A percentile compares a stretch with the other conserved stretches of the same genome.
phyloP scores from a whole-genome alignment of 2,329 filamentous ascomycete genomes.

The Venturia asperata region DNA sequence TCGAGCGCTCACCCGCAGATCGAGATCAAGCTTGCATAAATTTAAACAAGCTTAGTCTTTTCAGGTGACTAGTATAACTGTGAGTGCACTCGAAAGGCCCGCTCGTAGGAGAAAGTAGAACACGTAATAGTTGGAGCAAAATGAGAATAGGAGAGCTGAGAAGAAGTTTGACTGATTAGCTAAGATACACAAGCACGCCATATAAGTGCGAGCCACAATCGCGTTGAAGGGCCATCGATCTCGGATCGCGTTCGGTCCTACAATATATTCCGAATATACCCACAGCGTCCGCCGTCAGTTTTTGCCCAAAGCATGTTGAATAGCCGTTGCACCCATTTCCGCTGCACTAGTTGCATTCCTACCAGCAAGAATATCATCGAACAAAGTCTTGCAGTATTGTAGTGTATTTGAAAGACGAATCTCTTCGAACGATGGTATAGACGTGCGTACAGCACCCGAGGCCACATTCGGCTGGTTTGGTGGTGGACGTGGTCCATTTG shows the following conservation, averaged over 20 bases:
- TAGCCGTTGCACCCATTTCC: not conserved
- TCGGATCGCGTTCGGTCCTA: not conserved
- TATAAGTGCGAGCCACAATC: not conserved
- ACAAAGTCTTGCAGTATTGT: conserved; percentile 3
- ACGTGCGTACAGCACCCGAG: not conserved
- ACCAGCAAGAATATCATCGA: not conserved
- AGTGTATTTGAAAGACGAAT: not conserved
- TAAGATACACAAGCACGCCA: not conserved
- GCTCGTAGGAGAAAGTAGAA: too few relatives aligned
- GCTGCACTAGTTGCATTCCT: not conserved
- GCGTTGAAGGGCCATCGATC: too few relatives aligned
- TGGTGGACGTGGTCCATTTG: not conserved
- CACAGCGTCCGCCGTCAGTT: not conserved
- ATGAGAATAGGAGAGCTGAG: too few relatives aligned
- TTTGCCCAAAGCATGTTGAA: conserved; percentile 5
- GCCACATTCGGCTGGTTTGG: not conserved
- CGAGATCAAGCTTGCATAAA: too few relatives aligned
- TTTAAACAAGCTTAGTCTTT: too few relatives aligned
- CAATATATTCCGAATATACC: not conserved
- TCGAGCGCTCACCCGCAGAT: too few relatives aligned
- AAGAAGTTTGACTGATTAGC: too few relatives aligned
- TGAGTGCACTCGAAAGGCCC: too few relatives aligned
- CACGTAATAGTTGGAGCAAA: too few relatives aligned
- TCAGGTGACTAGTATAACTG: too few relatives aligned
- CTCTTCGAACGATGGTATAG: not conserved